Evolutionary conservation across 2,329 filamentous ascomycete genomes (phyloP).

Genomic region (Fusarium metavorans): DNA sequence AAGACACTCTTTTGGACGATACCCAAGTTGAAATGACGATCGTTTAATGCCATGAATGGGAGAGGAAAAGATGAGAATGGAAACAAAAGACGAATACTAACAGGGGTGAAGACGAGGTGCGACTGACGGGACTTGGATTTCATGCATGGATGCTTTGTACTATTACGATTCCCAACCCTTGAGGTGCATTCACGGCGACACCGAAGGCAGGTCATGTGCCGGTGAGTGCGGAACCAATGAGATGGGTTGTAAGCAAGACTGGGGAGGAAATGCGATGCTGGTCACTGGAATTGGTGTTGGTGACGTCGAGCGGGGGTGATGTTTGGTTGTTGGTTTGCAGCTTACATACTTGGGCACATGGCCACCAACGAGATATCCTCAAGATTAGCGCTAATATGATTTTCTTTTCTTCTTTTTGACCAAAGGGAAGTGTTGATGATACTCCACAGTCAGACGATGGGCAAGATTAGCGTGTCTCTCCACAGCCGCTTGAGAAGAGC

Average conservation of each 20-base stretch:
- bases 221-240: neutral
- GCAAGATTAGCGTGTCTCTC: conserved; percentile 2
- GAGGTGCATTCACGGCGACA: conserved; percentile 16
- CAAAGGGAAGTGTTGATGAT: neutral
- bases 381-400: conserved; percentile 25
- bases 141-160: conserved; percentile 34
- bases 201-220: conserved; percentile 8
- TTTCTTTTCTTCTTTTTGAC: conserved; percentile 4
- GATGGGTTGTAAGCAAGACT: neutral
- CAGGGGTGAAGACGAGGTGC: conserved; percentile 20
- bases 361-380: conserved; percentile 14
- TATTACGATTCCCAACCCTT: conserved; percentile 32
- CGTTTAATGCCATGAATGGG: conserved; percentile 40
- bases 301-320: conserved; percentile 17
- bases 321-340: conserved; percentile 3
- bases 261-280: conserved; percentile 4
- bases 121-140: conserved; percentile 41
- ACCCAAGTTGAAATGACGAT: conserved; percentile 45
- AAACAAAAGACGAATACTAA: conserved; percentile 13
- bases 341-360: conserved; percentile 5
- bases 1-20: conserved; percentile 45
- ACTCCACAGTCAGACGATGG: conserved; percentile 2
- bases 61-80: conserved; percentile 23
- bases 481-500: neutral
- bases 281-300: conserved; percentile 9